Conservation (phyloP, 441 rosid species). For the Sinapis alba region DNA sequence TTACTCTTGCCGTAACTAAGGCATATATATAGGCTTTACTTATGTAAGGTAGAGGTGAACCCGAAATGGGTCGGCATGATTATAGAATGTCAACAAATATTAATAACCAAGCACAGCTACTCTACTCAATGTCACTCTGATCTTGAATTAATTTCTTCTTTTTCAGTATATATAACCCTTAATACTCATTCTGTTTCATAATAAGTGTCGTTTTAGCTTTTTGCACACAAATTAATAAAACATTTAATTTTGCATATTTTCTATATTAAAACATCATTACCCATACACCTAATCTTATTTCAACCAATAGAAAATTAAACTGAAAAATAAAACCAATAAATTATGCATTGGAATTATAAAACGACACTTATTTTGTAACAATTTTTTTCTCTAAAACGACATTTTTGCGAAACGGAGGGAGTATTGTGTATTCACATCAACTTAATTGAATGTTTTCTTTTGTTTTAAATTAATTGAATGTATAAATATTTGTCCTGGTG, state of each 20-base stretch:
- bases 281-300: no score
- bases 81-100: conserved; percentile 35
- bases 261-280: no score
- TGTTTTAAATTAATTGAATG: background rate
- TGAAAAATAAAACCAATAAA: no score
- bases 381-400: no score
- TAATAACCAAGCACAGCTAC: conserved; percentile 32
- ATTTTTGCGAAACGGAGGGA: no score
- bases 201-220: no score
- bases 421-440: conserved; percentile 6
- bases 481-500: conserved; percentile 3
- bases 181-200: no score
- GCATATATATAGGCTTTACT: conserved; percentile 31
- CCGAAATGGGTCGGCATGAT: conserved; percentile 28
- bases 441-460: background rate
- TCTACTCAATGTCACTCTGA: conserved; percentile 30
- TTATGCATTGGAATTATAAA: no score
- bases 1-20: background rate
- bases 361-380: no score
- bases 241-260: no score
- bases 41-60: conserved; percentile 24
- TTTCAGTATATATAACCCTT: conserved; percentile 2
- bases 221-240: no score
- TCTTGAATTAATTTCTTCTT: conserved; percentile 3
- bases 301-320: no score